phyloP scores from a whole-genome alignment of 371 early-diverging fungal genomes.

The Syncephalastrum sp. region DNA sequence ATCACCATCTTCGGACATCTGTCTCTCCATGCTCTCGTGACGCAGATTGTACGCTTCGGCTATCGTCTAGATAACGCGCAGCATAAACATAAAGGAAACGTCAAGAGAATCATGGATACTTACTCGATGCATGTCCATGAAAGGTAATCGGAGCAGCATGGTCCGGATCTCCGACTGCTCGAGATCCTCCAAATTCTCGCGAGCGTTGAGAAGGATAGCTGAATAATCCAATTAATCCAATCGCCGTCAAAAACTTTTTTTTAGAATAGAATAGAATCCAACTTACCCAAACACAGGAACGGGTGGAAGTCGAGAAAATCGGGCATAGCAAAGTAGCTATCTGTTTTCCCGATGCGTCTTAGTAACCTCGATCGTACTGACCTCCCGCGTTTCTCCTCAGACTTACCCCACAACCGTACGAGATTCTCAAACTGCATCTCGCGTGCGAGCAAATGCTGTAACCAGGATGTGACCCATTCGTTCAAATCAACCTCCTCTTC shows the following conservation, averaged over 20 bases:
- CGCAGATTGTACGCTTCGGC: constrained; percentile 64
- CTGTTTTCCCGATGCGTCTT: constrained; percentile 28
- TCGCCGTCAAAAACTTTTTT: not conserved
- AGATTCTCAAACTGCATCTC: constrained; percentile 81
- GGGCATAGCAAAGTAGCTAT: constrained; percentile 74
- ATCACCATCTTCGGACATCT: constrained; percentile 37
- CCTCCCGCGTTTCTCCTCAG: not conserved
- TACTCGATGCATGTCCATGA: constrained; percentile 72
- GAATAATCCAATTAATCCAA: not conserved
- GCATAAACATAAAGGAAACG: not conserved
- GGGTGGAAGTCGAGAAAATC: constrained; percentile 78
- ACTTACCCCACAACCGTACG: constrained; percentile 79
- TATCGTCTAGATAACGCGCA: constrained; percentile 39
- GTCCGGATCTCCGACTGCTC: constrained; percentile 91
- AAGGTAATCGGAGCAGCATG: constrained; percentile 76
- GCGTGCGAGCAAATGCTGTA: constrained; percentile 74
- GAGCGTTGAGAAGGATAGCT: constrained; percentile 66
- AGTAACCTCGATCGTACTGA: not conserved
- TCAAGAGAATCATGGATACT: constrained; percentile 5
- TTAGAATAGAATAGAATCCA: not conserved
- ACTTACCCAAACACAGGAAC: constrained; percentile 71
- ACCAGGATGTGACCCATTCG: constrained; percentile 91
- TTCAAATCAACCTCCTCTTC: constrained; percentile 92
- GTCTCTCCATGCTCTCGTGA: constrained; percentile 62
- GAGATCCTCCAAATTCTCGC: constrained; percentile 85